phyloP scores from a whole-genome alignment of 2,329 filamentous ascomycete genomes.

The Penicillium nordicum region DNA sequence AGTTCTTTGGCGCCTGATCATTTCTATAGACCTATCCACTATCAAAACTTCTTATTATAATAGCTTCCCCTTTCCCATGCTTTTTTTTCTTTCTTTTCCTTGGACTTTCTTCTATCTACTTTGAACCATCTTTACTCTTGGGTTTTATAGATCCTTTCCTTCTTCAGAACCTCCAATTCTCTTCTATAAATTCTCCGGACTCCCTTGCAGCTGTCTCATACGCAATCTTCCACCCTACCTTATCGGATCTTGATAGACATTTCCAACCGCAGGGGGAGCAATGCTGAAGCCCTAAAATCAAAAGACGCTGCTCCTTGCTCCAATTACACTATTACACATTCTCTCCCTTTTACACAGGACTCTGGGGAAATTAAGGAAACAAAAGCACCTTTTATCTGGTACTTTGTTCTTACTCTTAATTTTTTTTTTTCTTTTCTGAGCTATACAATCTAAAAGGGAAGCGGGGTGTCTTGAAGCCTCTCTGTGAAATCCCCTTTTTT shows the following conservation, averaged over 20 bases:
- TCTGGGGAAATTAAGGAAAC: conserved; percentile 27
- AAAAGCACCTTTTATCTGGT: conserved; percentile 28
- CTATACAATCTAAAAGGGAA: conserved; percentile 16
- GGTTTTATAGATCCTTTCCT: conserved; percentile 26
- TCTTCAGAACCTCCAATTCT: conserved; percentile 5
- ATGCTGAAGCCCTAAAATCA: conserved; percentile 28
- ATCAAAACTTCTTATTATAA: conserved; percentile 25
- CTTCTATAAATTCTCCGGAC: conserved; percentile 1
- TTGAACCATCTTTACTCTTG: conserved; percentile 8
- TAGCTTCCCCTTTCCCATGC: conserved; percentile 26
- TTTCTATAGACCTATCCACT: conserved; percentile 34
- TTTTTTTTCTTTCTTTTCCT: conserved; percentile 1
- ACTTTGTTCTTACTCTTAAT: conserved; percentile 21
- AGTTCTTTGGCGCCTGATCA: conserved; percentile 32
- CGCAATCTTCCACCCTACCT: conserved; percentile 13
- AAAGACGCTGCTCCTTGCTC: conserved; percentile 22
- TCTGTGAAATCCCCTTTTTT: background rate
- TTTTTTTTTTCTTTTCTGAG: background rate
- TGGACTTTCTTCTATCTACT: conserved; percentile 14
- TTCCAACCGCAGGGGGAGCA: conserved; percentile 27
- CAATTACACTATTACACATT: conserved; percentile 28
- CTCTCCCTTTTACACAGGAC: conserved; percentile 27
- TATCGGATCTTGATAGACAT: conserved; percentile 18
- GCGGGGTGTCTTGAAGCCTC: conserved; percentile 8
- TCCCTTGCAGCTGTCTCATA: conserved; percentile 27